These are phyloP conservation scores for Brettanomyces naardenensis DNA, from an alignment of 805 yeast species.

Conservation along the genomic window DNA sequence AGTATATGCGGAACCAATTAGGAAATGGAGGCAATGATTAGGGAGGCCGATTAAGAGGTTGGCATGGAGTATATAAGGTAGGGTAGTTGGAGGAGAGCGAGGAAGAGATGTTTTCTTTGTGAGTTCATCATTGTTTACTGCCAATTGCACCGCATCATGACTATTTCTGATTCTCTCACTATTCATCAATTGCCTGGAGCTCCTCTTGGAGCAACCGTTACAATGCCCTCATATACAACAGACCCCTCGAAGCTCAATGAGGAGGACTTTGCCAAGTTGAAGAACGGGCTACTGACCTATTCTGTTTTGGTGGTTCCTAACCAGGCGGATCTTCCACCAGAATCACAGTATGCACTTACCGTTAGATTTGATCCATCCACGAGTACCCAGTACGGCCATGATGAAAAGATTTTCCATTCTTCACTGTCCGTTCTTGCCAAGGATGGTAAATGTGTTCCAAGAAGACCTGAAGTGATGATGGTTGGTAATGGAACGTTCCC, in stretches of 20 bases:
- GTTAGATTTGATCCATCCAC: slow-evolving; percentile 72
- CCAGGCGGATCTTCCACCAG: slow-evolving; percentile 61
- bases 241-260: slow-evolving; percentile 68
- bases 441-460: slow-evolving; percentile 74
- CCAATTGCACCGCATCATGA: too few relatives aligned
- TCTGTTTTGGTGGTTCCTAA: slow-evolving; percentile 70
- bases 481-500: slow-evolving; percentile 74
- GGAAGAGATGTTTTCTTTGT: too few relatives aligned
- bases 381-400: slow-evolving; percentile 72
- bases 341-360: slow-evolving; percentile 70
- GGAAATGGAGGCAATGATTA: too few relatives aligned
- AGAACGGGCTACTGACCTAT: slow-evolving; percentile 57
- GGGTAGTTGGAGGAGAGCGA: too few relatives aligned
- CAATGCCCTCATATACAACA: slow-evolving; percentile 57
- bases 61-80: too few relatives aligned
- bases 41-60: too few relatives aligned
- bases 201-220: slow-evolving; percentile 62
- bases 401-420: slow-evolving; percentile 61
- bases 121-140: too few relatives aligned
- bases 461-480: slow-evolving; percentile 85
- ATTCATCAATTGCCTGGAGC: too few relatives aligned
- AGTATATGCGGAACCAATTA: too few relatives aligned
- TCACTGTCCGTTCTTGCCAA: slow-evolving; percentile 61
- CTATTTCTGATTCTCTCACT: too few relatives aligned
- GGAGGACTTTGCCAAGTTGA: slow-evolving; percentile 53